A percentile compares a stretch with the other conserved stretches of the same genome.
phyloP scores from a whole-genome alignment of 768 basidiomycete species.

The Dacryopinax primogenitus region DNA sequence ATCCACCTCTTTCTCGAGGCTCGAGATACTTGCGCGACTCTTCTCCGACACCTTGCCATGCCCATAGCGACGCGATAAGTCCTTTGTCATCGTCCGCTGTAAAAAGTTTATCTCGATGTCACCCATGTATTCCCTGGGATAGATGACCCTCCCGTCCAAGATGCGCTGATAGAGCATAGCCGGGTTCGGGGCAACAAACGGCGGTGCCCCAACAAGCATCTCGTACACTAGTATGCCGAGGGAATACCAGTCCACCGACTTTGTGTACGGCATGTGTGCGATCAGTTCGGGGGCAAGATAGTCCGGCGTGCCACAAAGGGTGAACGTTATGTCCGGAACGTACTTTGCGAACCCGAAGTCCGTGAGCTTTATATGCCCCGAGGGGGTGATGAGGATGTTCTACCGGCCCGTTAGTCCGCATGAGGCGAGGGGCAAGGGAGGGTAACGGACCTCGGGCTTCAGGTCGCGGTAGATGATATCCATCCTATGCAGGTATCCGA shows the following conservation, averaged over 20 bases:
- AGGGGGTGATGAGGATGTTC: conserved; percentile 83
- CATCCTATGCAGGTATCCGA: conserved; percentile 73
- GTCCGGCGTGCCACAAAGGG: conserved; percentile 88
- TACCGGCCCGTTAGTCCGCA: conserved; percentile 10
- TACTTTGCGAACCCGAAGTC: conserved; percentile 95
- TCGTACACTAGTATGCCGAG: conserved; percentile 94
- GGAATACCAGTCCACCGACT: conserved; percentile 97
- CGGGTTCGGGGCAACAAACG: conserved; percentile 12
- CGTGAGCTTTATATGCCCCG: conserved; percentile 93
- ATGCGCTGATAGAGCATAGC: background rate
- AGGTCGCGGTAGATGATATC: conserved; percentile 95
- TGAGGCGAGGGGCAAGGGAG: background rate
- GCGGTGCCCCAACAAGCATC: conserved; percentile 73
- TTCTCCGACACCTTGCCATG: background rate
- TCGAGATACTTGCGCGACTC: background rate
- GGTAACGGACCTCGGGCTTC: conserved; percentile 55
- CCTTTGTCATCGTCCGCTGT: background rate
- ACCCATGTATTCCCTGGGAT: conserved; percentile 20
- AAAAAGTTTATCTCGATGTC: background rate
- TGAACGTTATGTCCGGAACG: conserved; percentile 81
- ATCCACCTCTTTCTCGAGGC: background rate
- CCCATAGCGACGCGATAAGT: background rate
- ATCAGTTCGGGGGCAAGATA: conserved; percentile 85
- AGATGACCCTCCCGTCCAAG: background rate
- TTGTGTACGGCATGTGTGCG: conserved; percentile 54